These are phyloP conservation scores for Haplosporangium gracile DNA, from an alignment of 192 early-diverging fungal genomes.

Conservation along the genomic window DNA sequence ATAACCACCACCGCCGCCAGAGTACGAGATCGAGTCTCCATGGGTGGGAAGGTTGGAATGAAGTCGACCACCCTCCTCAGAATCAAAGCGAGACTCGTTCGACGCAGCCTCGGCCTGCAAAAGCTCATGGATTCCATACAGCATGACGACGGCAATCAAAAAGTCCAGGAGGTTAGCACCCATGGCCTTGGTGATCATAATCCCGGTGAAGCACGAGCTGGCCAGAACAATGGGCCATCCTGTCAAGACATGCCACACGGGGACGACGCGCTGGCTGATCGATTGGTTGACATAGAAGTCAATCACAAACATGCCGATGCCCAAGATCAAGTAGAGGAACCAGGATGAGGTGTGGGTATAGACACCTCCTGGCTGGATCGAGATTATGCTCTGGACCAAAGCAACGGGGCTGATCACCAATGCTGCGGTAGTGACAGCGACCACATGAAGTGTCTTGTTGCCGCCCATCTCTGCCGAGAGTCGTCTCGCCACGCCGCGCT, in stretches of 20 bases:
- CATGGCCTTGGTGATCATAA: constrained; percentile 55
- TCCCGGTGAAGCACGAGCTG: constrained; percentile 43
- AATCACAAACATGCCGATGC: constrained; percentile 53
- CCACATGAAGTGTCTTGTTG: constrained; percentile 43
- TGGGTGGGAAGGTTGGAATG: constrained; percentile 55
- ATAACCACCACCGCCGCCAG: constrained; percentile 9
- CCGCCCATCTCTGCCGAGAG: constrained; percentile 56
- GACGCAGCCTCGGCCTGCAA: constrained; percentile 34
- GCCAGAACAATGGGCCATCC: constrained; percentile 58
- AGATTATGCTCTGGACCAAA: constrained; percentile 48
- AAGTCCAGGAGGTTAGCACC: constrained; percentile 52
- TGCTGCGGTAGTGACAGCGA: constrained; percentile 45
- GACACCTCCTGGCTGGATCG: constrained; percentile 1
- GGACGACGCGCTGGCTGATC: constrained; percentile 39
- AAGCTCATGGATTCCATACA: constrained; percentile 55
- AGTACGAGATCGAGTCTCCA: constrained; percentile 19
- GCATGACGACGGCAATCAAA: constrained; percentile 49
- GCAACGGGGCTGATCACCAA: constrained; percentile 53
- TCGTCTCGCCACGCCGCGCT: constrained; percentile 47
- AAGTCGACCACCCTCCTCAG: constrained; percentile 42
- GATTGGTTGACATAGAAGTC: constrained; percentile 60
- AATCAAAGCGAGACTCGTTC: constrained; percentile 45
- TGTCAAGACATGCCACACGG: constrained; percentile 45
- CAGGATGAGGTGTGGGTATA: constrained; percentile 41
- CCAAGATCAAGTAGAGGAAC: constrained; percentile 46